phyloP scores from a whole-genome alignment of 768 basidiomycete genomes.

The Cyclocybe cylindracea region DNA sequence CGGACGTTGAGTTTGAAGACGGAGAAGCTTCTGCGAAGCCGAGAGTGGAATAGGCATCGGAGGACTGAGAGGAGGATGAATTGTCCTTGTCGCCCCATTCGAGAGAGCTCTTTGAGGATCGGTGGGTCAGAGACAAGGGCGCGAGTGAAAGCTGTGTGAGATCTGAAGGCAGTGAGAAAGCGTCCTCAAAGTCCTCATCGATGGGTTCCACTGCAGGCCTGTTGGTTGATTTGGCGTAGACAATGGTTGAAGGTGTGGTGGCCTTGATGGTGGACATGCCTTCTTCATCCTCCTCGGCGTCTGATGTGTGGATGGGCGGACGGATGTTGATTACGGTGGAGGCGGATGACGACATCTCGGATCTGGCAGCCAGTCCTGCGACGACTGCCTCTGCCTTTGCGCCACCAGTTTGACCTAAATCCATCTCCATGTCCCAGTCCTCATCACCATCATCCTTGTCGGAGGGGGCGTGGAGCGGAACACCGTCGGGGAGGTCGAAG shows the following conservation, averaged over 20 bases:
- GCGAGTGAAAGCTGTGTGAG: conserved; percentile 82
- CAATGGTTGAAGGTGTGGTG: conserved; percentile 39
- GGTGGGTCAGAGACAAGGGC: conserved; percentile 72
- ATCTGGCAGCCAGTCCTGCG: conserved; percentile 37
- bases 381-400: conserved; percentile 44
- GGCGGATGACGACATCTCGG: conserved; percentile 32
- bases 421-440: conserved; percentile 84
- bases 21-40: conserved; percentile 72
- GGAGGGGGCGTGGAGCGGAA: conserved; percentile 60
- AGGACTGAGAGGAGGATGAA: conserved; percentile 83
- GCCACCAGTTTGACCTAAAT: conserved; percentile 58
- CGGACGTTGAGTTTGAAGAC: conserved; percentile 72
- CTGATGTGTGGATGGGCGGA: conserved; percentile 54
- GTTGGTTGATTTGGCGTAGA: conserved; percentile 32
- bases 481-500: conserved; percentile 81
- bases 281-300: conserved; percentile 74
- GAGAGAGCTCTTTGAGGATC: conserved; percentile 79
- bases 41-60: conserved; percentile 80
- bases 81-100: conserved; percentile 88
- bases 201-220: conserved; percentile 39
- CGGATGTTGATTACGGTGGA: conserved; percentile 58
- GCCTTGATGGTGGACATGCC: conserved; percentile 86
- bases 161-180: conserved; percentile 77
- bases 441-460: conserved; percentile 70
- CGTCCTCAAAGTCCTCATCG: conserved; percentile 85